A percentile compares a stretch with the other conserved stretches of the same genome.
Evolutionary conservation across 805 yeast species (phyloP).

Genomic region (Candida chauliodis): DNA sequence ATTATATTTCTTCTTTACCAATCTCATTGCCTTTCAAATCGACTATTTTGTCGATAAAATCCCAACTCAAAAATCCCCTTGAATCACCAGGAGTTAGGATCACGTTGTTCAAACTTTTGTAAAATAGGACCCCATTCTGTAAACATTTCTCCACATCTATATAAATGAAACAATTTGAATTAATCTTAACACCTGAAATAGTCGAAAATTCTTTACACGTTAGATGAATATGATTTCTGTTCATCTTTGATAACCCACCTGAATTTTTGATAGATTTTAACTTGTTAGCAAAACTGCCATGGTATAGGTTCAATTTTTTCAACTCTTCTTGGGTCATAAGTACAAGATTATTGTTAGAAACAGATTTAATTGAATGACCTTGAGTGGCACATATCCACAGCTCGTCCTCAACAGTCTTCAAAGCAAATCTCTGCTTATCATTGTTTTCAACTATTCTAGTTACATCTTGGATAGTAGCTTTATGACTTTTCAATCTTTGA

Average conservation of each 20-base stretch:
- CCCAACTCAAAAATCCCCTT: conserved; percentile 46
- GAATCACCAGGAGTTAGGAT: conserved; percentile 61
- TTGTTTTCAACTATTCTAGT: conserved; percentile 58
- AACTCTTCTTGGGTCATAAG: conserved; percentile 32
- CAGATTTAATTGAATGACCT: conserved; percentile 70
- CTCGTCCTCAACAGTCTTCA: conserved; percentile 8
- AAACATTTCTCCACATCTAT: conserved; percentile 53
- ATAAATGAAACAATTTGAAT: conserved; percentile 56
- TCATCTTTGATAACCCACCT: conserved; percentile 66
- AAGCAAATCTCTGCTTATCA: conserved; percentile 64
- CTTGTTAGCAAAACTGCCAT: conserved; percentile 66
- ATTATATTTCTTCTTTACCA: not conserved
- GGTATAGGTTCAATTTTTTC: conserved; percentile 59
- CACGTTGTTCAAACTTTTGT: conserved; percentile 70
- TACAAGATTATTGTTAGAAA: conserved; percentile 40
- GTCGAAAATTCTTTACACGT: conserved; percentile 50
- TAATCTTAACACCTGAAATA: conserved; percentile 71
- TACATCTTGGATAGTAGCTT: conserved; percentile 56
- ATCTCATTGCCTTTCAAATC: conserved; percentile 11
- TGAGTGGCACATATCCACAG: conserved; percentile 78
- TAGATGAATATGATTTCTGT: conserved; percentile 81
- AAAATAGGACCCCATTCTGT: conserved; percentile 45
- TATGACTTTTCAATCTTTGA: conserved; percentile 53
- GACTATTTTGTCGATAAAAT: conserved; percentile 36
- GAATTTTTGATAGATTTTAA: conserved; percentile 44